Evolutionary conservation across 1,284 basidiomycete genomes (phyloP).

Genomic region (Rhodotorula sp.): DNA sequence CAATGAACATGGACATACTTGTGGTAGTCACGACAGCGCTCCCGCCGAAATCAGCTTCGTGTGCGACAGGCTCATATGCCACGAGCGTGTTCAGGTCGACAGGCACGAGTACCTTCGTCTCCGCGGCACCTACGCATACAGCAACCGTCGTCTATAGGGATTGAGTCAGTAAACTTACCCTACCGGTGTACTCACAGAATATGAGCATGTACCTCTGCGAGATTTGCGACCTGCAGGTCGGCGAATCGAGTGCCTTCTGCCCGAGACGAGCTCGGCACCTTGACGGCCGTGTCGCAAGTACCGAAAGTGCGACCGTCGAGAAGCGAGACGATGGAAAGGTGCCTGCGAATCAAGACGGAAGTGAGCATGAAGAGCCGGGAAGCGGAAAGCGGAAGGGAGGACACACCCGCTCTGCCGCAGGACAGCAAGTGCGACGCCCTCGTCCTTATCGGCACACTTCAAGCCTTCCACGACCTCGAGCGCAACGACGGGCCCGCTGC

Average conservation of each 20-base stretch:
- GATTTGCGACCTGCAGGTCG: not conserved
- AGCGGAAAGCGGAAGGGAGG: not conserved
- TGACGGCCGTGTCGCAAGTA: conserved; percentile 1
- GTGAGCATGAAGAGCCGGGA: not conserved
- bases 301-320: conserved; percentile 27
- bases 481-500: conserved; percentile 23
- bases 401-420: conserved; percentile 34
- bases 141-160: conserved; percentile 6
- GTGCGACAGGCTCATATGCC: not conserved
- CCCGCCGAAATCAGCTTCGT: not conserved
- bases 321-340: conserved; percentile 26
- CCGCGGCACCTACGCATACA: conserved; percentile 6
- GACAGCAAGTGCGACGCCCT: conserved; percentile 9
- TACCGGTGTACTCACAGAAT: too few species aligned
- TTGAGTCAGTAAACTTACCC: not conserved
- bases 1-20: too few species aligned
- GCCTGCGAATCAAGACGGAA: not conserved
- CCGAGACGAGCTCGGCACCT: not conserved
- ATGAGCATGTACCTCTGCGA: conserved; percentile 9
- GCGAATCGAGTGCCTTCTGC: not conserved
- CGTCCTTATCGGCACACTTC: not conserved
- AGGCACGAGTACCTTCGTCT: not conserved
- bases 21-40: too few species aligned
- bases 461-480: conserved; percentile 8
- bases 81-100: conserved; percentile 24